Conservation (phyloP, 768 basidiomycete genomes). For the Trichaptum fuscoviolaceum region DNA sequence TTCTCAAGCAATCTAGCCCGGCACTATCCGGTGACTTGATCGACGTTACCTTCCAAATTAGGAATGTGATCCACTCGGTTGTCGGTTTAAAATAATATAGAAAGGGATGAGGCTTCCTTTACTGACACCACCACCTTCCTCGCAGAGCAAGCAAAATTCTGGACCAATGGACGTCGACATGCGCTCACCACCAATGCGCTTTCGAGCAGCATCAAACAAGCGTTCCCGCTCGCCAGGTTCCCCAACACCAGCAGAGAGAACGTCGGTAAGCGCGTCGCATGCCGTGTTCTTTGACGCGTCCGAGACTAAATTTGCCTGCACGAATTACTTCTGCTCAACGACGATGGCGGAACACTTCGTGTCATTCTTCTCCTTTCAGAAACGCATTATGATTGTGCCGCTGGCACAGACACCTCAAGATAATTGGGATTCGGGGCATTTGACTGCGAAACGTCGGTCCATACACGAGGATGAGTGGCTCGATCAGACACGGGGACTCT, state of each 20-base stretch:
- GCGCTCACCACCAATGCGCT: slow-evolving; percentile 39
- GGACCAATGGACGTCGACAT: slow-evolving; percentile 54
- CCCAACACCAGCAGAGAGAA: slow-evolving; percentile 42
- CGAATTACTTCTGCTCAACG: not conserved
- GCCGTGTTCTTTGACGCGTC: slow-evolving; percentile 8
- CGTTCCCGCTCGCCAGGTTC: slow-evolving; percentile 60
- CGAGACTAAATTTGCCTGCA: not conserved
- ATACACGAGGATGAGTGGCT: slow-evolving; percentile 65
- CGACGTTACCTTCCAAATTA: slow-evolving; percentile 3
- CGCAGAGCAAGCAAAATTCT: slow-evolving; percentile 2
- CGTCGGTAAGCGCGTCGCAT: slow-evolving; percentile 37
- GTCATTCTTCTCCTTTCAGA: slow-evolving; percentile 35
- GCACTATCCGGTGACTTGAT: not conserved
- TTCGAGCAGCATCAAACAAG: slow-evolving; percentile 32
- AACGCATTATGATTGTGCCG: slow-evolving; percentile 46
- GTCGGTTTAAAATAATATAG: not conserved
- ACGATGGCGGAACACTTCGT: not conserved
- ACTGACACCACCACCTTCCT: not conserved
- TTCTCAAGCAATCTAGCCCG: not conserved
- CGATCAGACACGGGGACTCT: slow-evolving; percentile 57
- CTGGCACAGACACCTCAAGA: slow-evolving; percentile 19
- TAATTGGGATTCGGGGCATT: slow-evolving; percentile 12
- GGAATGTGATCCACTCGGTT: slow-evolving; percentile 5
- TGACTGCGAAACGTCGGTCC: slow-evolving; percentile 22
- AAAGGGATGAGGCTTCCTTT: not conserved